Conservation (phyloP, 2,329 filamentous ascomycete species). For the Hymenotorrendiella dingleyae region DNA sequence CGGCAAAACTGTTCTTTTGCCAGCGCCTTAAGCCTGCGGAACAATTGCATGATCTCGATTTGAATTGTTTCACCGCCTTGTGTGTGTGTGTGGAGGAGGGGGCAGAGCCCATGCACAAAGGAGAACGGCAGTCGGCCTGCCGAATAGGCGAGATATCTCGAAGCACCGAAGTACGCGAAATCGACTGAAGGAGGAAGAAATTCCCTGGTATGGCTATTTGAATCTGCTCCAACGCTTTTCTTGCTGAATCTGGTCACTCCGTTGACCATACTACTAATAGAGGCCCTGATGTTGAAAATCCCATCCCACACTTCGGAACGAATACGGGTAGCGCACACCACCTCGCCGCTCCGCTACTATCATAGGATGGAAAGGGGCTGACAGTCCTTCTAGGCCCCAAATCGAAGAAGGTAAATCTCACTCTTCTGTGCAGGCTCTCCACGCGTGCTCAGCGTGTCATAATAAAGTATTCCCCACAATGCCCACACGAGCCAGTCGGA, state of each 20-base stretch:
- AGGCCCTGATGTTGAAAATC: too few species aligned
- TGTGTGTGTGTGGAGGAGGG: not conserved
- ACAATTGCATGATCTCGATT: slow-evolving; percentile 2
- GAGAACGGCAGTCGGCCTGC: slow-evolving; percentile 6
- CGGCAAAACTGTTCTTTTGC: slow-evolving; percentile 3
- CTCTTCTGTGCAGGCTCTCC: not conserved
- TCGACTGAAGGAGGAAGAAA: too few species aligned
- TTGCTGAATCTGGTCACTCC: too few species aligned
- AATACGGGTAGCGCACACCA: too few species aligned
- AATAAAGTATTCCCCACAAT: slow-evolving; percentile 2
- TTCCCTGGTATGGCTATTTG: too few species aligned
- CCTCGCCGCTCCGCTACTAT: too few species aligned
- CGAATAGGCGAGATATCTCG: too few species aligned
- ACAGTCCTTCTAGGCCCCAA: slow-evolving; percentile 1
- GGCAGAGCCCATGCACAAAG: not conserved
- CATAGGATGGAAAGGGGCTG: not conserved
- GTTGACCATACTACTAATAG: too few species aligned
- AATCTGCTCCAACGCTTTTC: too few species aligned
- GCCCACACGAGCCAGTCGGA: slow-evolving; percentile 7
- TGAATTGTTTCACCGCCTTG: slow-evolving; percentile 4
- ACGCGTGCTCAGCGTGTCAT: slow-evolving; percentile 5
- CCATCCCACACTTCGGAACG: too few species aligned
- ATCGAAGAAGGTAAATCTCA: not conserved
- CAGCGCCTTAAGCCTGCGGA: slow-evolving; percentile 6
- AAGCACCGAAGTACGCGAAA: too few species aligned